phyloP scores from a whole-genome alignment of 306 rosid genomes.

The Ziziphus jujuba region DNA sequence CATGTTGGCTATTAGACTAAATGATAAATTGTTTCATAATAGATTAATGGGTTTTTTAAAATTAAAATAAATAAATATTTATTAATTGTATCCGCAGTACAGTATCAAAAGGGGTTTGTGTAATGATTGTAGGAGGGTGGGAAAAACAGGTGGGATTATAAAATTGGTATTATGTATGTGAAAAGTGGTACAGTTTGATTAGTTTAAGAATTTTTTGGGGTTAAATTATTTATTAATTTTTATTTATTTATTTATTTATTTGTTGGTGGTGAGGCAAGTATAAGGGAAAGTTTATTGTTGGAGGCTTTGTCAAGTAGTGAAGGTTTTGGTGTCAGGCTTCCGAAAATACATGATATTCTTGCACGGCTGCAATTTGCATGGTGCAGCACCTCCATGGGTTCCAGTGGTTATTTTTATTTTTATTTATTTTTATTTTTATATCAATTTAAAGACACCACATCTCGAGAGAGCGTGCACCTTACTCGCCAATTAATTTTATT shows the following conservation, averaged over 20 bases:
- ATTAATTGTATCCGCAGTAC: conserved; percentile 32
- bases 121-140: conserved; percentile 29
- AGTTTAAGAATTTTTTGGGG: conserved; percentile 2
- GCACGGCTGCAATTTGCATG: conserved; percentile 7
- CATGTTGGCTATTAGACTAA: conserved; percentile 2
- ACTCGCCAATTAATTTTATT: no score
- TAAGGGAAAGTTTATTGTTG: not conserved
- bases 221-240: no score
- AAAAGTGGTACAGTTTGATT: not conserved
- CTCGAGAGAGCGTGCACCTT: no score
- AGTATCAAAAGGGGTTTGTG: conserved; percentile 1
- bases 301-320: conserved; percentile 5
- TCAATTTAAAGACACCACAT: no score
- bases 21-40: no score
- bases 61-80: conserved; percentile 23
- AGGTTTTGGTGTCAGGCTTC: conserved; percentile 5
- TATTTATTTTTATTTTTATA: no score
- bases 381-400: no score
- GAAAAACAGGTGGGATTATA: not conserved
- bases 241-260: no score
- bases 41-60: no score
- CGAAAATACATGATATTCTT: not conserved
- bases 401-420: no score
- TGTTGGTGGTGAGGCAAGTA: not conserved
- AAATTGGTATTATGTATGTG: not conserved